Evolutionary conservation across 2,329 filamentous ascomycete species (phyloP).

Genomic region (Fusarium foetens): DNA sequence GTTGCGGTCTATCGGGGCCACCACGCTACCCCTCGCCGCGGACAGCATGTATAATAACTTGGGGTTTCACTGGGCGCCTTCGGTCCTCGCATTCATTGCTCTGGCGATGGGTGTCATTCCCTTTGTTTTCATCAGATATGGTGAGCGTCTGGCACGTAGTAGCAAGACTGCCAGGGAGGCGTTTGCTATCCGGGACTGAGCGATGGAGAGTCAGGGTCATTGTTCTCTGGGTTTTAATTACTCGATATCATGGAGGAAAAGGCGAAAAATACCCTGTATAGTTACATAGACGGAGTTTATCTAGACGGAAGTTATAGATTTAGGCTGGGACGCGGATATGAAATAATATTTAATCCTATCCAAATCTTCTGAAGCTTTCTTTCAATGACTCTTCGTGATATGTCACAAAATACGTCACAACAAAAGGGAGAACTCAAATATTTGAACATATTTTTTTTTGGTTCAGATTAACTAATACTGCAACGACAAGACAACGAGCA

Average conservation of each 20-base stretch:
- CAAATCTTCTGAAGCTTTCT: not conserved
- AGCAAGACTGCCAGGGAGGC: constrained; percentile 43
- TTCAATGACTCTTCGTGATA: not conserved
- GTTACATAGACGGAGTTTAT: not conserved
- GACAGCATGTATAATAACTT: constrained; percentile 47
- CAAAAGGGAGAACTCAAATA: not conserved
- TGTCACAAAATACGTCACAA: not conserved
- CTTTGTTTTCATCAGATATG: constrained; percentile 48
- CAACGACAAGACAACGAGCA: constrained; percentile 54
- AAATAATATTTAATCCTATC: not conserved
- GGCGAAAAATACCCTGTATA: not conserved
- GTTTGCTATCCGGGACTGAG: constrained; percentile 35
- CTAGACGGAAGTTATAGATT: constrained; percentile 1
- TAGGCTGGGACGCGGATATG: not conserved
- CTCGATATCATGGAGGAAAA: not conserved
- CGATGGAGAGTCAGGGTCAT: not conserved
- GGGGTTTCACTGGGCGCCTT: constrained; percentile 51
- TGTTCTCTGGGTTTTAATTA: not conserved
- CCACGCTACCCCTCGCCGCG: constrained; percentile 48
- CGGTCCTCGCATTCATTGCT: constrained; percentile 47
- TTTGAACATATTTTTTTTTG: constrained; percentile 41
- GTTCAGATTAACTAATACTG: constrained; percentile 58
- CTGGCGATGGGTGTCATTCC: constrained; percentile 48
- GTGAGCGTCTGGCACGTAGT: constrained; percentile 44
- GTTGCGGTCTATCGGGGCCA: constrained; percentile 48